Conservation (phyloP, 768 basidiomycete species). For the Cyathus striatus region DNA sequence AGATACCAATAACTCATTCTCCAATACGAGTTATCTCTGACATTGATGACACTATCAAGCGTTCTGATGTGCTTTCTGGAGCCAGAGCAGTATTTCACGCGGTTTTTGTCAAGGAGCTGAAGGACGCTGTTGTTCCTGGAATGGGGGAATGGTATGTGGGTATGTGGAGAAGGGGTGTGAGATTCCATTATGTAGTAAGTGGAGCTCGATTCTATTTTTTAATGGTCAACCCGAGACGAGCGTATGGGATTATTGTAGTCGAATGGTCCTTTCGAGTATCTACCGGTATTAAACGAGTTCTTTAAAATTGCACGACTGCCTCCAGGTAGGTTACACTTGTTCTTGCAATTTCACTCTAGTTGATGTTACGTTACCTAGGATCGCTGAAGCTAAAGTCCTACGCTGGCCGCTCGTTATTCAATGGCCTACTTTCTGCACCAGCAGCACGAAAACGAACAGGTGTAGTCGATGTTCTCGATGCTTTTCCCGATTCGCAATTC, state of each 20-base stretch:
- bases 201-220: too few species aligned
- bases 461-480: slow-evolving; percentile 71
- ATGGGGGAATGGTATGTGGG: slow-evolving; percentile 76
- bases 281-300: slow-evolving; percentile 76
- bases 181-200: slow-evolving; percentile 88
- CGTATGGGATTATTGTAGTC: slow-evolving; percentile 40
- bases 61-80: slow-evolving; percentile 72
- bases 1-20: slow-evolving; percentile 52
- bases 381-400: slow-evolving; percentile 84
- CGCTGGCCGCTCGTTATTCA: slow-evolving; percentile 77
- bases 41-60: slow-evolving; percentile 90
- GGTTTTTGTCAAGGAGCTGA: slow-evolving; percentile 83
- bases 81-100: slow-evolving; percentile 83
- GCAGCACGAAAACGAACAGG: slow-evolving; percentile 79
- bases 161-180: slow-evolving; percentile 67
- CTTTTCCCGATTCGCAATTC: slow-evolving; percentile 72
- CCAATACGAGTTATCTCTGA: slow-evolving; percentile 84
- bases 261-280: slow-evolving; percentile 82
- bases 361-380: slow-evolving; percentile 30
- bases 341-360: background rate
- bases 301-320: slow-evolving; percentile 67
- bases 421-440: slow-evolving; percentile 76
- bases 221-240: background rate
- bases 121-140: slow-evolving; percentile 74
- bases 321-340: slow-evolving; percentile 34